Evolutionary conservation across 768 basidiomycete genomes (phyloP).

Genomic region (Lentinula guzmanii): DNA sequence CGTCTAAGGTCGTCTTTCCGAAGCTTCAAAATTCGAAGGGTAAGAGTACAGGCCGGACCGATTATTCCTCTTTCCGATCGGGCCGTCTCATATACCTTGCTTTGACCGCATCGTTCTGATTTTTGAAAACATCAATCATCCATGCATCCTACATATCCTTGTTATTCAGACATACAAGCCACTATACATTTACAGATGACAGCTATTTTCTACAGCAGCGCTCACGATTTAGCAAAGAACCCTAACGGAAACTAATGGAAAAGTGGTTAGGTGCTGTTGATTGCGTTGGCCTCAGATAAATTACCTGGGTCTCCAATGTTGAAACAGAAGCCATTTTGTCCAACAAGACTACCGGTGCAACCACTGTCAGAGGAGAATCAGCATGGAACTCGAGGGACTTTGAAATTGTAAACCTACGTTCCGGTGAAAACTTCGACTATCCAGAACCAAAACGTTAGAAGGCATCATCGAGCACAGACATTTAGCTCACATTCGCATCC

Average conservation of each 20-base stretch:
- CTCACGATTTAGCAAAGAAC: background rate
- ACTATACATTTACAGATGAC: background rate
- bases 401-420: background rate
- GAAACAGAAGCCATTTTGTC: background rate
- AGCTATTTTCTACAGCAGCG: background rate
- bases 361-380: background rate
- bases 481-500: background rate
- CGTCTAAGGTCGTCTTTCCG: too few relatives aligned
- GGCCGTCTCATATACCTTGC: background rate
- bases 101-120: background rate
- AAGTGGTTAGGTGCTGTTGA: background rate
- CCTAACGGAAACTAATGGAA: background rate
- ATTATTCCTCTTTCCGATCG: background rate
- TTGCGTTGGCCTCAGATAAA: background rate
- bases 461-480: background rate
- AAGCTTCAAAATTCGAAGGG: too few relatives aligned
- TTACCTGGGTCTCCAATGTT: background rate
- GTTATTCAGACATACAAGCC: background rate
- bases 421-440: background rate
- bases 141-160: too few relatives aligned
- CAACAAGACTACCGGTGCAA: background rate
- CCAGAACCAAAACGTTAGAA: background rate
- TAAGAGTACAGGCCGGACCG: too few relatives aligned
- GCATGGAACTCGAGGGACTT: background rate
- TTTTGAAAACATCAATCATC: too few relatives aligned